Base-by-base conservation (phyloP, 495 filamentous ascomycete species). In the Sphaerosporella brunnea region DNA sequence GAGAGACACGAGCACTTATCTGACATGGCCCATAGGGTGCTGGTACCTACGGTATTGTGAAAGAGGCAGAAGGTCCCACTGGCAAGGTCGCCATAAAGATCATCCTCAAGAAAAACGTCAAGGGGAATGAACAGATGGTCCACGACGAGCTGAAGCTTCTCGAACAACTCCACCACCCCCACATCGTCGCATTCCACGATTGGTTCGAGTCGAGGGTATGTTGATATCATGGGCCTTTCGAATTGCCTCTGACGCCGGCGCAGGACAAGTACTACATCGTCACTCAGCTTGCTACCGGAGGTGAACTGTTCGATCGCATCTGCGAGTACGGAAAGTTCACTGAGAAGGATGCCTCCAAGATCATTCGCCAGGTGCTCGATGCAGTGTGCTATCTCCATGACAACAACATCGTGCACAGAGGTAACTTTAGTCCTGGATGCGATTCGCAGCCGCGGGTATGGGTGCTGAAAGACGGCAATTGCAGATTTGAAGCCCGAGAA, bases 211-310 rank as follows among this genome's bases (percentile, higher is more conserved):
- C 88, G 37, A 84, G 84, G 58, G 79, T 82, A 61, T 52, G 34
- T 50, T 28, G 36, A 13, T 24, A 36, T 3, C 25, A 18, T 21
- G 37, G n/a, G 28, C 13, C 20, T n/a, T n/a, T n/a, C n/a, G n/a
- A n/a, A n/a, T n/a, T n/a, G n/a, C 45, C 8, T 43, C 40, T 61
- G 13, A 57, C 39, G 16, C 2, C 26, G 23, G 34, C 28, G 23
- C 52, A 96, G 88, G 90, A 99, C 69, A 99, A 99, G 69, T 99
- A 93, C 68, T 99, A 99, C 64, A 99, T 99, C 55, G 88, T 99
- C 61, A 99, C 90, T 34, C 80, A 99, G 63, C 71, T 99, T 23
- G 92, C 92, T 36, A 93, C 84, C 3, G 90, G 90, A 51, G 90
- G 90, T 66, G 90, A 99, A 65, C 67, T 99, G 48, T 99, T 99